phyloP scores from a whole-genome alignment of 2,329 filamentous ascomycete genomes.

The Fusarium odoratissimum region DNA sequence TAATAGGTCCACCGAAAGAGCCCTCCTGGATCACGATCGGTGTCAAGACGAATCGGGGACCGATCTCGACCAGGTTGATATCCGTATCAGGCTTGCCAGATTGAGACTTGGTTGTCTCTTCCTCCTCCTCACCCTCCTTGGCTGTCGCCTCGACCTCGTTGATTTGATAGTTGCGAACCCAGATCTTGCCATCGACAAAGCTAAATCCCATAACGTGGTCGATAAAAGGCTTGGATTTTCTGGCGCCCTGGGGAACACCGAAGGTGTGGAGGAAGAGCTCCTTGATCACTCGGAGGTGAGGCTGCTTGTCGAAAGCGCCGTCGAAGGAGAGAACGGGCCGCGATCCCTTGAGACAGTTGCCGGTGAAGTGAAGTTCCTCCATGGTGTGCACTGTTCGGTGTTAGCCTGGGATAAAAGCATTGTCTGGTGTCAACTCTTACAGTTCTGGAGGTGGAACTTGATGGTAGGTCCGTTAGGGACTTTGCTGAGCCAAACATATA shows the following conservation, averaged over 20 bases:
- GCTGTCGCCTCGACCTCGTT: conserved; percentile 77
- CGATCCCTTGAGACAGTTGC: conserved; percentile 95
- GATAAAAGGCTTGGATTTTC: conserved; percentile 94
- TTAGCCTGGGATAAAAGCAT: conserved; percentile 37
- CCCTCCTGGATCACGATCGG: conserved; percentile 96
- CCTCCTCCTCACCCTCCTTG: conserved; percentile 55
- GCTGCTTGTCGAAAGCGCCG: conserved; percentile 81
- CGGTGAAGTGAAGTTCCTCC: conserved; percentile 96
- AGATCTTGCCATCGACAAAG: conserved; percentile 91
- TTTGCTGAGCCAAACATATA: conserved; percentile 94
- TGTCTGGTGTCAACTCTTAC: conserved; percentile 53
- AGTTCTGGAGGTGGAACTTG: conserved; percentile 81
- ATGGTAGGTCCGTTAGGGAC: conserved; percentile 76
- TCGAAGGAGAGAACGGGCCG: conserved; percentile 94
- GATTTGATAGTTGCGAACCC: conserved; percentile 95
- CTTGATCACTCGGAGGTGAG: conserved; percentile 85
- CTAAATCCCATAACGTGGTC: conserved; percentile 96
- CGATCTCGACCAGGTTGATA: conserved; percentile 89
- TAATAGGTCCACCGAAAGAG: conserved; percentile 93
- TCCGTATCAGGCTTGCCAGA: conserved; percentile 70
- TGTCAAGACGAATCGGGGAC: conserved; percentile 90
- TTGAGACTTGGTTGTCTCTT: conserved; percentile 56
- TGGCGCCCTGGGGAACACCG: conserved; percentile 87
- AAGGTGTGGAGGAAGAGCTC: conserved; percentile 92
- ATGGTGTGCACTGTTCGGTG: conserved; percentile 82